These are phyloP conservation scores for Passiflora organensis DNA, from an alignment of 345 rosid species.

Conservation along the genomic window DNA sequence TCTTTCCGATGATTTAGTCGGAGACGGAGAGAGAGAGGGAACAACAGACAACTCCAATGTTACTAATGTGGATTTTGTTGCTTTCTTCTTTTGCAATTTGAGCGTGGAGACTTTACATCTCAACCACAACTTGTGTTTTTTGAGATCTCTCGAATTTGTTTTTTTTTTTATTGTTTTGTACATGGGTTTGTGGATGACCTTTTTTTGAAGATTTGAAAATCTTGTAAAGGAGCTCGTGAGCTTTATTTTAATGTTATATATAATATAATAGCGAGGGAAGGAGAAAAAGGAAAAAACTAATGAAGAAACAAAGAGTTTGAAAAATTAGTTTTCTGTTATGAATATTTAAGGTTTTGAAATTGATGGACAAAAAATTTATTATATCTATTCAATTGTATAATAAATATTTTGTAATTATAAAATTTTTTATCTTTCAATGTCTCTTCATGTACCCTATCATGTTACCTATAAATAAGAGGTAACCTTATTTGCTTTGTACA, in stretches of 20 bases:
- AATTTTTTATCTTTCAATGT: too few relatives aligned
- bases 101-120: conserved; percentile 30
- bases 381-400: too few relatives aligned
- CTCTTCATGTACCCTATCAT: too few relatives aligned
- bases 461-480: too few relatives aligned
- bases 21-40: conserved; percentile 4
- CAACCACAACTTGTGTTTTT: conserved; percentile 40
- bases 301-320: not conserved
- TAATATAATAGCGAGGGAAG: not conserved
- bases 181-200: conserved; percentile 40
- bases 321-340: too few relatives aligned
- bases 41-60: conserved; percentile 4
- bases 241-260: not conserved
- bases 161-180: not conserved
- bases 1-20: conserved; percentile 8
- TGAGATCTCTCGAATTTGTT: conserved; percentile 19
- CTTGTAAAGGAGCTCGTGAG: conserved; percentile 12
- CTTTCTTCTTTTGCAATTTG: conserved; percentile 4
- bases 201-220: conserved; percentile 29
- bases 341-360: too few relatives aligned
- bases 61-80: conserved; percentile 9
- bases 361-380: too few relatives aligned
- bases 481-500: too few relatives aligned
- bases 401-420: too few relatives aligned
- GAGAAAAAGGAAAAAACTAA: too few relatives aligned